Base-by-base conservation (phyloP, 2,329 filamentous ascomycete species). In the Pseudocercospora crystallina region DNA sequence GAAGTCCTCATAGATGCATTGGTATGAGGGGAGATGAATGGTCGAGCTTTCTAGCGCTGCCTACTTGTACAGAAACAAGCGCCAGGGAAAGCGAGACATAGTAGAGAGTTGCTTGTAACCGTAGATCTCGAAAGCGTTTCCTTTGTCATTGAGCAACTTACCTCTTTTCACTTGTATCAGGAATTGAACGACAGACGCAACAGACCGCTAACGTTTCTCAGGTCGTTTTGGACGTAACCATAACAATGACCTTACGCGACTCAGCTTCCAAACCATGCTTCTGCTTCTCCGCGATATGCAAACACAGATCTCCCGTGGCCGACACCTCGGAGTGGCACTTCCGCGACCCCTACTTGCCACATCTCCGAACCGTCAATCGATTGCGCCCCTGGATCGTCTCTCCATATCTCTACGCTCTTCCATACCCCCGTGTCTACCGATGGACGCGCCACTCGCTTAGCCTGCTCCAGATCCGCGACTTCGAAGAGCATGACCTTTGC, bases 381-480 rank as follows among this genome's bases (percentile, higher is more conserved):
- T 13, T 15, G 12, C 5, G 36, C 49, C 56, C 56, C 0, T 14
- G 83, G 83, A 68, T 77, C 80, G 65, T 92, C 88, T 48, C 85
- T 73, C 89, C 88, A 92, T 5, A 91, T 76, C 67, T 90, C 84
- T 2, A 85, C 67, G 2, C 66, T 64, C 2, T 71, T 66, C 63
- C 66, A 75, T 15, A 53, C 39, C 0, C 59, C 57, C 10, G 47
- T 52, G 9, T 51, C 44, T n/a, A 49, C 71, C 60, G 76, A 79
- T 63, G 82, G 71, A 8, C 66, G 61, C 1, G 79, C 77, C 2
- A 94, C 85, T 10, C 88, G 75, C 5, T 69, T 47, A 0, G 87
- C 89, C 69, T 95, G 89, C 5, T 70, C 73, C 53, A 82, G 67
- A 61, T 88, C 87, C 0, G 84, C 87, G 20, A 92, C 80, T 68